Base-by-base conservation (phyloP, 2,329 filamentous ascomycete genomes). In the Drechslerella stenobrocha region DNA sequence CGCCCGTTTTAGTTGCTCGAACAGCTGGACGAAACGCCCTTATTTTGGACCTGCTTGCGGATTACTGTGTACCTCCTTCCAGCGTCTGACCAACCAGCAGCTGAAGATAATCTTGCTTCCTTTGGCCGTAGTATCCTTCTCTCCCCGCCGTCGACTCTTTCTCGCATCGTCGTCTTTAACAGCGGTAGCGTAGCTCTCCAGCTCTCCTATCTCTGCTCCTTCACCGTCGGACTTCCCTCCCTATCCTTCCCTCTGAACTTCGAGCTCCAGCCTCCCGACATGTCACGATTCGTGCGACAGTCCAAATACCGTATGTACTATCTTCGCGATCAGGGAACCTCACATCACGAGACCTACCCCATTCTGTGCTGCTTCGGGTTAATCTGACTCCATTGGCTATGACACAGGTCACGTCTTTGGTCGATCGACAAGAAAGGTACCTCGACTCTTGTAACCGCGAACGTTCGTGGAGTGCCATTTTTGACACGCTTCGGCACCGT, bases 331-430 rank as follows among this genome's bases (percentile, higher is more conserved):
- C 64, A 69, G 70, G 61, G 69, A 73, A 70, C 50, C 67, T 70
- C 37, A 40, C 30, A 42, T 52, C 40, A 64, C 52, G 70, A 71
- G 61, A 64, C 70, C 52, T 61, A 57, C 63, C 51, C 63, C 30
- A 50, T 40, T 47, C 58, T 46, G 28, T 37, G 34, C 50, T 51
- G 32, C 15, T 40, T 24, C 22, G 34, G 55, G 58, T 51, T 71
- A 73, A 74, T 48, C 70, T 71, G 55, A 69, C 60, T 44, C 55
- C 47, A 59, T 61, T 71, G 59, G 28, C 71, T 59, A 78, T 34
- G 45, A 52, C 55, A 50, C 46, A 96, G 92, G 92, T 82, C 93
- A 98, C 83, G 88, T 98, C 80, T 98, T 96, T 81, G 93, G 93
- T 77, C 93, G 95, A 80, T 81, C 90, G 70, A 95, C 91, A 72